Evolutionary conservation across 345 rosid species (phyloP).

Genomic region (Reutealis trisperma): DNA sequence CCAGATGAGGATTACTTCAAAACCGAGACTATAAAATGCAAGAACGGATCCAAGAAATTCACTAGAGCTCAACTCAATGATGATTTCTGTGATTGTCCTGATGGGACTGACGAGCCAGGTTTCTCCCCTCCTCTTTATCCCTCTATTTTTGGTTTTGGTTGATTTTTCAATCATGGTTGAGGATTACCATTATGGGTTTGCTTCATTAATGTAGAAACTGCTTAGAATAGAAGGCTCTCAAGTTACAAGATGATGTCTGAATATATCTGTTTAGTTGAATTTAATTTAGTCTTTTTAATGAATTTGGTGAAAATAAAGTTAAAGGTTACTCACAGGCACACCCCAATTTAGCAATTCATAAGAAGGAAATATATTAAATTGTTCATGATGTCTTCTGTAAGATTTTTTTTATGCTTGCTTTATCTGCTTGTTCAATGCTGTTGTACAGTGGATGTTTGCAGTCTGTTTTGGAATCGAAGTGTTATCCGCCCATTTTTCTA

Average conservation of each 20-base stretch:
- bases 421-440: background rate
- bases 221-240: background rate
- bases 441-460: background rate
- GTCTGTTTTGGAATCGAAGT: background rate
- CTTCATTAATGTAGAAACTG: background rate
- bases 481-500: background rate
- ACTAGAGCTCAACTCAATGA: constrained; percentile 75
- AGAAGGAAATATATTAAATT: background rate
- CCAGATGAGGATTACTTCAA: constrained; percentile 73
- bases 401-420: background rate
- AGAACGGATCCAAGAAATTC: constrained; percentile 79
- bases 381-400: background rate
- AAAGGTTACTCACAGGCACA: no score
- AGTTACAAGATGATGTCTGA: background rate
- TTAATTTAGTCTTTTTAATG: background rate
- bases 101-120: constrained; percentile 96
- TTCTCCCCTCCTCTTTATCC: background rate
- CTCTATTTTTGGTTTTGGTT: background rate
- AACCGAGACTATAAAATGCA: constrained; percentile 58
- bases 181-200: background rate
- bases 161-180: background rate
- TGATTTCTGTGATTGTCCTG: constrained; percentile 85
- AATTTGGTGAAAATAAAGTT: background rate
- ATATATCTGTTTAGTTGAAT: background rate
- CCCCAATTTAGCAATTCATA: background rate